A percentile compares a stretch with the other conserved stretches of the same genome.
phyloP scores from a whole-genome alignment of 2,329 filamentous ascomycete species.

The Dryadomyces quercus-mongolicae region DNA sequence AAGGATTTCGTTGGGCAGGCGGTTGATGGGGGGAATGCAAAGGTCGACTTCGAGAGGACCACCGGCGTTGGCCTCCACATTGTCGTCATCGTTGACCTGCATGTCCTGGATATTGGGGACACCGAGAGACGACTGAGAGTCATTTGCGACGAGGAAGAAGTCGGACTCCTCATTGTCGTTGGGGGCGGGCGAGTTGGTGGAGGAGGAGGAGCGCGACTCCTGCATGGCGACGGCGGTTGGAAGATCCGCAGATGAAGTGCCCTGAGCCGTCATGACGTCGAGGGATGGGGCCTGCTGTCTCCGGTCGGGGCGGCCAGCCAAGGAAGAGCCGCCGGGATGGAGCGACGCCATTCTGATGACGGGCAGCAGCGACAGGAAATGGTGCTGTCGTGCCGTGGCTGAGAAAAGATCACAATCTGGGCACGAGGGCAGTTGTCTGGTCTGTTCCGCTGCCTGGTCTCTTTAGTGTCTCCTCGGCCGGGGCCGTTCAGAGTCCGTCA shows the following conservation, averaged over 20 bases:
- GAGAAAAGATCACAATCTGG: too few species aligned
- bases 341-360: constrained; percentile 6
- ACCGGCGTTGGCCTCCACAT: constrained; percentile 19
- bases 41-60: constrained; percentile 18
- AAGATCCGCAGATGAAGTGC: constrained; percentile 19
- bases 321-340: background rate
- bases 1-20: constrained; percentile 85
- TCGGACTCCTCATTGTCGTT: constrained; percentile 86
- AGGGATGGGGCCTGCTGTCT: constrained; percentile 12
- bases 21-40: constrained; percentile 67
- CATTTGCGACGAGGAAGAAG: constrained; percentile 79
- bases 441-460: too few species aligned
- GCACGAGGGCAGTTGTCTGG: too few species aligned
- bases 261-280: constrained; percentile 13
- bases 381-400: background rate
- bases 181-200: constrained; percentile 62
- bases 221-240: constrained; percentile 15
- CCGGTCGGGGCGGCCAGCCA: background rate
- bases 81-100: constrained; percentile 48
- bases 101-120: constrained; percentile 66
- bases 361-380: background rate
- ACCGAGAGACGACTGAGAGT: constrained; percentile 85
- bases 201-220: constrained; percentile 50
- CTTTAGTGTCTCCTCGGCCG: too few species aligned
- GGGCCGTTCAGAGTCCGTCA: too few species aligned